Base-by-base conservation (phyloP, 108 stramenopile species). In the Phaeodactylum tricornutum region DNA sequence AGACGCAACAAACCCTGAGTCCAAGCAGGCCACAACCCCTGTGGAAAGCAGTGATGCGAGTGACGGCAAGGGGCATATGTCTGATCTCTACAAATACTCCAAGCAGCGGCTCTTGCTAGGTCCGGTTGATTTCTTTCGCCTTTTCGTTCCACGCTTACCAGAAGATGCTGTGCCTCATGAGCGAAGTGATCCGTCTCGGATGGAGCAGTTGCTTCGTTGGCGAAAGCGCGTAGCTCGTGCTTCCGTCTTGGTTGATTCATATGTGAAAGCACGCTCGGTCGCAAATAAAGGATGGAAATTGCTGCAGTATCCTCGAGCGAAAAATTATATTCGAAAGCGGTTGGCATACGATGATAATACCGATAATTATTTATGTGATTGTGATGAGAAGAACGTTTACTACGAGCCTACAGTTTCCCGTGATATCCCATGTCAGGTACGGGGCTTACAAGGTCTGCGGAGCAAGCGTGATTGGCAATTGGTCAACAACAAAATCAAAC, bases 361-460 rank as follows among this genome's bases (percentile, higher is more conserved):
- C 19, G 76, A 75, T 0, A 85, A 85, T 43, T 57, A 59, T 48
- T 4, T 31, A 15, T 61, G 64, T n/a, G 84, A 85, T 67, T 8
- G 26, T 21, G 14, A 11, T 9, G 61, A 43, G 23, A 69, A 61
- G 38, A 77, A 85, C 57, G 84, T 75, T 57, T 66, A 46, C 29
- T 85, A 85, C 46, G 84, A 85, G 54, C 64, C 78, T 7, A 63
- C 75, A 6, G 76, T 77, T 33, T 74, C 75, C 8, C 61, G 74
- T 30, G 81, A 82, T 67, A 61, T 77, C 15, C 16, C 42, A 59
- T 45, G 64, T 71, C 6, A 36, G 57, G 28, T 60, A 47, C 12
- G 34, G 14, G 29, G 21, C 3, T 23, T 15, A 35, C 25, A 38
- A 29, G 21, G 29, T 12, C 41, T 22, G n/a, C 15, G 35, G 27